Conservation (phyloP, 345 rosid species). For the Theobroma cacao region DNA sequence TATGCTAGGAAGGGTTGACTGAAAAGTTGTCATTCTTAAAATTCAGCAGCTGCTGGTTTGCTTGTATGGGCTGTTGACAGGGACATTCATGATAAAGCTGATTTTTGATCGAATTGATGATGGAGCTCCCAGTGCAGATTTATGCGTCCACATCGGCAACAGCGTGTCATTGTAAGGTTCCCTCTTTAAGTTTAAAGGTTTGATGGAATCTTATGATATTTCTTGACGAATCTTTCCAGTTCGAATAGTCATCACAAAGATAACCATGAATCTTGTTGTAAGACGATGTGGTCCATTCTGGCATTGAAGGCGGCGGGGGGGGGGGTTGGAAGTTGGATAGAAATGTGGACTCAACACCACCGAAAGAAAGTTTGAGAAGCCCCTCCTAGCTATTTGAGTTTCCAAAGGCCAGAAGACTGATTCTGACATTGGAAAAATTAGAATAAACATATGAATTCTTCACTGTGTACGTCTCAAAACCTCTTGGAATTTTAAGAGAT, state of each 20-base stretch:
- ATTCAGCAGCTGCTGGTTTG: background rate
- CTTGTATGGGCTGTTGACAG: background rate
- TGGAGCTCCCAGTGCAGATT: background rate
- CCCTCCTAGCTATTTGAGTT: background rate
- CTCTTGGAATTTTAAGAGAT: background rate
- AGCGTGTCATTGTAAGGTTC: background rate
- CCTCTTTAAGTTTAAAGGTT: conserved; percentile 3
- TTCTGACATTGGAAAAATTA: conserved; percentile 1
- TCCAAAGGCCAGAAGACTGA: conserved; percentile 13
- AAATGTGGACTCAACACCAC: conserved; percentile 9
- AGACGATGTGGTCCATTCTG: conserved; percentile 25
- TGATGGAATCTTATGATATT: conserved; percentile 16
- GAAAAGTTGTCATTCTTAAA: background rate
- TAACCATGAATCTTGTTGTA: conserved; percentile 19
- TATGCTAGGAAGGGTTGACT: background rate
- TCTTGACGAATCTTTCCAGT: background rate
- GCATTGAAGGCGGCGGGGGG: background rate
- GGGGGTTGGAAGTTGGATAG: background rate
- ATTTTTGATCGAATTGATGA: conserved; percentile 10
- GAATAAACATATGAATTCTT: background rate
- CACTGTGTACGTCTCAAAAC: background rate
- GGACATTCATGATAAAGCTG: background rate
- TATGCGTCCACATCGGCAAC: background rate
- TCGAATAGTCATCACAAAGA: conserved; percentile 6
- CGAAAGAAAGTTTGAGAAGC: conserved; percentile 11